These are phyloP conservation scores for Arthrobotrys sphaeroides DNA, from an alignment of 2,329 filamentous ascomycete genomes.

Conservation along the genomic window DNA sequence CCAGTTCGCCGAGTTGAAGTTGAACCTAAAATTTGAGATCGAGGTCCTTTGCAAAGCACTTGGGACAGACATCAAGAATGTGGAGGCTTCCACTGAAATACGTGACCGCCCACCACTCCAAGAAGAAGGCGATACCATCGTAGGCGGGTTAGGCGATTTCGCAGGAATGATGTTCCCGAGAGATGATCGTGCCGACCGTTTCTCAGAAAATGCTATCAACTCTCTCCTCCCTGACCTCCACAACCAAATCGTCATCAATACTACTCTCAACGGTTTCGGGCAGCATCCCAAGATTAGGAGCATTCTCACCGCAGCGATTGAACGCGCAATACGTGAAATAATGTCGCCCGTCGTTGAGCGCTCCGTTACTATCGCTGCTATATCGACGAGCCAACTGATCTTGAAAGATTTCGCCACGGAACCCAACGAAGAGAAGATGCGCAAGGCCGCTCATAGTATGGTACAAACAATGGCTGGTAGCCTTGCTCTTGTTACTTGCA, in stretches of 20 bases:
- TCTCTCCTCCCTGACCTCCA: constrained; percentile 49
- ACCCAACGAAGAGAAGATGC: constrained; percentile 84
- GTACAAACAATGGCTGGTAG: constrained; percentile 94
- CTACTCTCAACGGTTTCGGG: constrained; percentile 57
- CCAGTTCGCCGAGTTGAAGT: constrained; percentile 88
- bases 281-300: constrained; percentile 64
- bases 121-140: constrained; percentile 64
- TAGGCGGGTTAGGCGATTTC: constrained; percentile 66
- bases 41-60: constrained; percentile 95
- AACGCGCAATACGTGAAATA: constrained; percentile 91
- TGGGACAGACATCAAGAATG: constrained; percentile 87
- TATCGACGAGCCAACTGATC: constrained; percentile 93
- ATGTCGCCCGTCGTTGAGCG: constrained; percentile 97
- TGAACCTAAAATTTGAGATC: constrained; percentile 98
- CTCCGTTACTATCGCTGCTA: constrained; percentile 96
- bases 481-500: constrained; percentile 95
- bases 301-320: constrained; percentile 86
- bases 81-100: constrained; percentile 87
- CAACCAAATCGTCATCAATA: constrained; percentile 54
- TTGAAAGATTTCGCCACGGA: constrained; percentile 97
- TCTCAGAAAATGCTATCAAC: constrained; percentile 52
- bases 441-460: constrained; percentile 88
- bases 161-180: constrained; percentile 67
- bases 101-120: constrained; percentile 70
- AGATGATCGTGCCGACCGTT: constrained; percentile 46